Evolutionary conservation across 2,329 filamentous ascomycete species (phyloP), one percentile per base, ranked within the genome.

Genomic region (Xylogone sp.): DNA sequence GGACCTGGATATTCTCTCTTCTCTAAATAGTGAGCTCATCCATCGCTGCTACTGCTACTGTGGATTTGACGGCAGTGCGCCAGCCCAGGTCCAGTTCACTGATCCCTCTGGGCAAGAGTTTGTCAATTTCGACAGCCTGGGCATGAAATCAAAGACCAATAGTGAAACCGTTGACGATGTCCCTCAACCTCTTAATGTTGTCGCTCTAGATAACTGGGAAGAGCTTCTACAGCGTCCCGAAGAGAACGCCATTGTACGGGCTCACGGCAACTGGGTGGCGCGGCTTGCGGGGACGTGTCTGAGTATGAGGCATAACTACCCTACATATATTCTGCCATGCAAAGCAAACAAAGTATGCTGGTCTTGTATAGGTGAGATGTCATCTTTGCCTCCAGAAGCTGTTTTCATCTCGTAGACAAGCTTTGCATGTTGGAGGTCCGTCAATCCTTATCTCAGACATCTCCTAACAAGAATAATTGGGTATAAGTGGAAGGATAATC

Each of bases 1-100:
- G 3, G 59, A 62, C 21, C 39, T 63, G 5, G 56, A 63, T 43
- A 49, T 60, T 42, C 34, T 61, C 19, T 45, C 51, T 19, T 43
- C 52, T 21, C 49, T 56, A 5, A 10, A 27, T 18, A 24, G 24
- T 19, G 31, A 27, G 22, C 12, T 10, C 9, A 42, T 51, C 4
- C 19, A 46, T 34, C 42, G 22, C 21, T 20, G 21, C 9, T 31
- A 10, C 9, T 51, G 45, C 21, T n/a, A n/a, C n/a, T n/a, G n/a
- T n/a, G n/a, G n/a, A n/a, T n/a, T n/a, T n/a, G n/a, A n/a, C n/a
- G n/a, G n/a, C 21, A 27, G 24, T 27, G 24, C 24, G 24, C 24
- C 10, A 27, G 24, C 24, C 24, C 24, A 27, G 10, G 24, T 27
- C 24, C 24, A 27, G 24, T 16, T 13, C 48, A 2, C 31, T 22